These are phyloP conservation scores for Nissolia schottii DNA, from an alignment of 306 rosid genomes.

Conservation along the genomic window DNA sequence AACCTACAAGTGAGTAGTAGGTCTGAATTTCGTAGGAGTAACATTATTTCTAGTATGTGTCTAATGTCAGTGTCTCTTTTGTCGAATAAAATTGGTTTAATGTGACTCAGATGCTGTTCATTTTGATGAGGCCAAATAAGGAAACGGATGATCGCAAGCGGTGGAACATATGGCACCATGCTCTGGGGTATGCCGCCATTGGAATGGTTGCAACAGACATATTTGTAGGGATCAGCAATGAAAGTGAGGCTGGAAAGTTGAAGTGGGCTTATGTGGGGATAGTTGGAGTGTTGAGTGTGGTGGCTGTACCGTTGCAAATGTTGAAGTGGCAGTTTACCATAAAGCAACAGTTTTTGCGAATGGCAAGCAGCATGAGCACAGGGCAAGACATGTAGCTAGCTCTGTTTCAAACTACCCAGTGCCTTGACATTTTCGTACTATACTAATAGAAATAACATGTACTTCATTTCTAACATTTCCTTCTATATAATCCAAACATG, in stretches of 20 bases:
- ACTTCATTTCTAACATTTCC: too few species aligned
- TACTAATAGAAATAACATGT: too few species aligned
- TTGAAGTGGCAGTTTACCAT: conserved; percentile 12
- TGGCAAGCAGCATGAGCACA: conserved; percentile 17
- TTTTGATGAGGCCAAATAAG: neutral
- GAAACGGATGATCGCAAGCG: neutral
- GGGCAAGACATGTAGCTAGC: neutral
- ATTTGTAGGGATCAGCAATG: conserved; percentile 31
- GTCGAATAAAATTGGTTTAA: too few species aligned
- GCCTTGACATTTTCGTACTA: too few species aligned
- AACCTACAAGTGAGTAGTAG: neutral
- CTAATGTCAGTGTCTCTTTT: too few species aligned
- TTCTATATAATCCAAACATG: too few species aligned
- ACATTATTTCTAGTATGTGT: too few species aligned
- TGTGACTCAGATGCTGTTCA: neutral
- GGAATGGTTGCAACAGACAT: conserved; percentile 18
- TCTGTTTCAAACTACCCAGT: too few species aligned
- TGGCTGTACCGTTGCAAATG: conserved; percentile 31
- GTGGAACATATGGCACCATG: neutral
- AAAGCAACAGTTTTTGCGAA: conserved; percentile 7
- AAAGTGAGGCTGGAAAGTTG: conserved; percentile 30
- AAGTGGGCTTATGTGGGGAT: conserved; percentile 36
- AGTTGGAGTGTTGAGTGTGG: conserved; percentile 22
- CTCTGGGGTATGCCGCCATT: neutral
- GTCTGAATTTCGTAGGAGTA: neutral